Percentiles rank a stretch among this genome's conserved stretches.
phyloP scores from a whole-genome alignment of 768 basidiomycete species.

The Ramaria sp. region DNA sequence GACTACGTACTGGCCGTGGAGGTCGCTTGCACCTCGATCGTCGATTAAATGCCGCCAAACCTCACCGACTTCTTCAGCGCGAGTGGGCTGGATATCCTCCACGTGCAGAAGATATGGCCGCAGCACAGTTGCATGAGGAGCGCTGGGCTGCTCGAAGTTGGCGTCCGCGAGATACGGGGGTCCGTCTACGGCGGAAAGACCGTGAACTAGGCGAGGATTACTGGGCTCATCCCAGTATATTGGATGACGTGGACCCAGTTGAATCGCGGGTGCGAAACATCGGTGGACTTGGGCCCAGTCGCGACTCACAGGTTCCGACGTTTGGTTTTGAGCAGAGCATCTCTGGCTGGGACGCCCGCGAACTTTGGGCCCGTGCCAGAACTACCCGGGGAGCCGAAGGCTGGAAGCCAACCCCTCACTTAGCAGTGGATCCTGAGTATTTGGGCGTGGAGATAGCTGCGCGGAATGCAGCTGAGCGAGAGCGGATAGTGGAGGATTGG shows the following conservation, averaged over 20 bases:
- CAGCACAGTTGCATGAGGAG: background rate
- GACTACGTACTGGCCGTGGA: slow-evolving; percentile 73
- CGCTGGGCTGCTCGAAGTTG: slow-evolving; percentile 3
- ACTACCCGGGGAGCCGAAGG: background rate
- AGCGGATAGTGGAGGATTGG: slow-evolving; percentile 1
- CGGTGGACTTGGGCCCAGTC: background rate
- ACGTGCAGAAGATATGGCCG: background rate
- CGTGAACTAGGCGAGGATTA: slow-evolving; percentile 1
- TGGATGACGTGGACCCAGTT: background rate
- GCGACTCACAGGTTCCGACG: background rate
- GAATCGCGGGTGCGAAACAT: background rate
- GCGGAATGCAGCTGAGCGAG: background rate
- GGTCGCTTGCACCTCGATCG: slow-evolving; percentile 74
- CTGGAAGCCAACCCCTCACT: background rate
- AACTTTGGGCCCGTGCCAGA: background rate
- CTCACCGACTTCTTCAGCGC: slow-evolving; percentile 6
- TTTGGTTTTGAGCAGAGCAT: slow-evolving; percentile 1
- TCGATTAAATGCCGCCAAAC: slow-evolving; percentile 25
- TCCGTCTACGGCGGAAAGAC: background rate
- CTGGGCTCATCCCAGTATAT: slow-evolving; percentile 2
- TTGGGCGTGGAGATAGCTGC: background rate
- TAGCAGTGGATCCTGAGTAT: background rate
- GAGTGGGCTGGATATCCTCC: slow-evolving; percentile 1
- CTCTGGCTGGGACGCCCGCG: background rate
- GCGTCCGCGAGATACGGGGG: background rate